Evolutionary conservation across 2,329 filamentous ascomycete genomes (phyloP), one percentile per base, ranked within the genome.

Genomic region (Cytospora leucostoma): DNA sequence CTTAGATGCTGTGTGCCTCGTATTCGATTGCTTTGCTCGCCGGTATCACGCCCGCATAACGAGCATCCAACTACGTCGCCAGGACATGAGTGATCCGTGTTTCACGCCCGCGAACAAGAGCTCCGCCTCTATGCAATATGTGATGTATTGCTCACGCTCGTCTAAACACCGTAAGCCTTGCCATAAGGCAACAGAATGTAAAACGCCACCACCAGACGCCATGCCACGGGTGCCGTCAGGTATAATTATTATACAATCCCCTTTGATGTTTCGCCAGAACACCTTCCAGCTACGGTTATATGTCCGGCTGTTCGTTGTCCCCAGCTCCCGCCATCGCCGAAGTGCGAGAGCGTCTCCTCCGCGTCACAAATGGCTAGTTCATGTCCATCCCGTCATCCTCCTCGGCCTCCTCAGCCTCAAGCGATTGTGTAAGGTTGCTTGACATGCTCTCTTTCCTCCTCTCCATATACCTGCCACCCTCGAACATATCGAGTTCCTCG

Each of bases 401-500:
- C 15, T 74, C 77, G 51, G 86, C 84, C n/a, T 74, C 77, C 65
- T 88, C 85, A 1, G 81, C 85, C 65, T 85, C 83, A 6, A 84
- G 71, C 68, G 82, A 77, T 69, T 85, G 83, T 3, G 83, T 85
- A 68, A 84, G 81, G 65, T 80, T 83, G 71, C 84, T 87, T 70
- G 83, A 80, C 56, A 87, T 76, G 72, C 86, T 88, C 68, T 82
- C 81, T 74, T 88, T 88, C 58, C 85, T 77, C 27, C 76, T 70
- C 53, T 79, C 80, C n/a, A 77, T 75, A 60, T 76, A 66, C 37
- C 74, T 72, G 38, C 72, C 74, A 32, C 67, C 70, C 35, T 78
- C 81, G 65, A 80, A 85, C 70, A 77, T 71, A 67, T 85, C 82
- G 17, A 96, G 80, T 74, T 97, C 93, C 67, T 96, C 91, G 51